Base-by-base conservation (phyloP, 768 basidiomycete genomes). In the Termitomyces titanicus region DNA sequence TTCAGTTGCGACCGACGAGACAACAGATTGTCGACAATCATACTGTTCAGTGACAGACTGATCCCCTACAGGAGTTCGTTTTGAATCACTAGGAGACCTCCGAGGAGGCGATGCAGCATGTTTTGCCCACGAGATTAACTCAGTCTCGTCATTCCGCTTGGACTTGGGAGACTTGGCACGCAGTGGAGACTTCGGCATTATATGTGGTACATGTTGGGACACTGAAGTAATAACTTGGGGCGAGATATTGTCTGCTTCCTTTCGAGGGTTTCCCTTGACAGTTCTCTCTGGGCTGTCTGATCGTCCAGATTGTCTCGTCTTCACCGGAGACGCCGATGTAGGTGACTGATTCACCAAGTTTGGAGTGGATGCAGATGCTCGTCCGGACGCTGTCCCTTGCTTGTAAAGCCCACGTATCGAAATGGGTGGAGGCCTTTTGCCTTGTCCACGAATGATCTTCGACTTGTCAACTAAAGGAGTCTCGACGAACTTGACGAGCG, bases 401-500 rank as follows among this genome's bases (percentile, higher is more conserved):
- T 72, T 72, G 60, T 78, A 75, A 31, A 73, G 72, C 40, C 69
- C 64, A 33, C 57, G 35, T 29, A 57, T 63, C 22, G 65, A 33
- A 38, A 64, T 49, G 56, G 59, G 53, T 50, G 49, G 57, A 13
- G 61, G 54, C 60, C 56, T 73, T 52, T 64, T 72, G 15, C 64
- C 66, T 61, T 74, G 74, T 17, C 78, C 79, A 25, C 71, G 68
- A 39, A 82, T 68, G 63, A 74, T 68, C 61, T 77, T 85, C 29
- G 73, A 73, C 46, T 74, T 74, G 27, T 76, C 74, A 17, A 74
- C 64, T n/a, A 68, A 59, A 27, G 81, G 81, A 17, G 74, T 69
- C 59, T 89, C 89, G 51, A 80, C 82, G 53, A 81, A 74, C 63
- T 80, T 78, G 49, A 87, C 76, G 25, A 94, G 73, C 15, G 86